Conservation (phyloP, 768 basidiomycete genomes). For the Rhodocollybia butyracea region DNA sequence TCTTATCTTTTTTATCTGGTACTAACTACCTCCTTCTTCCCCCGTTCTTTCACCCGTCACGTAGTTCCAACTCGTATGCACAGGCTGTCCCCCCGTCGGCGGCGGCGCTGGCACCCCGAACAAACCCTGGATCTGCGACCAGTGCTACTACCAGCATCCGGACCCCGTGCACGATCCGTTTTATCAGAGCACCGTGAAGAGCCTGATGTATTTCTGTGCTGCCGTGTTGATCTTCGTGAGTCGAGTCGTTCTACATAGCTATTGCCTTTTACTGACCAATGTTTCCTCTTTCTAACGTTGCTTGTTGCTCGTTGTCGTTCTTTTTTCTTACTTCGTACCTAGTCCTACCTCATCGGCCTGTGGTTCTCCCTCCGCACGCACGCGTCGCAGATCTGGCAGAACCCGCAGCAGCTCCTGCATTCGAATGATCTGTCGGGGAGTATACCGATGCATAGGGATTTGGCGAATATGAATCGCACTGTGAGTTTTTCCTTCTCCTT, state of each 20-base stretch:
- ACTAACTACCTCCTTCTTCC: no score
- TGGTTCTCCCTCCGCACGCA: slow-evolving; percentile 99
- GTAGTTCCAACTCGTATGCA: slow-evolving; percentile 86
- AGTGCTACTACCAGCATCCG: slow-evolving; percentile 93
- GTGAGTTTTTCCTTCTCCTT: no score
- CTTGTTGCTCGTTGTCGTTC: background rate
- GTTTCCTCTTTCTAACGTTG: background rate
- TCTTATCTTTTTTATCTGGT: background rate
- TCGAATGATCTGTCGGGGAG: slow-evolving; percentile 57
- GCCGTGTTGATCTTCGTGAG: slow-evolving; percentile 84
- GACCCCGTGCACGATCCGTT: slow-evolving; percentile 93
- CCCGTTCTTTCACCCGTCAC: background rate
- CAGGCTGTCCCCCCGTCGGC: slow-evolving; percentile 76
- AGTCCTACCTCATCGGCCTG: slow-evolving; percentile 96
- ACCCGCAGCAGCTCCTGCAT: slow-evolving; percentile 82
- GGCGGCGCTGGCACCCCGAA: slow-evolving; percentile 35
- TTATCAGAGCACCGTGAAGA: slow-evolving; percentile 93
- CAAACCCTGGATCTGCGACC: slow-evolving; percentile 80
- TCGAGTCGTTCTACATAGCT: slow-evolving; percentile 13
- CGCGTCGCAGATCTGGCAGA: slow-evolving; percentile 98
- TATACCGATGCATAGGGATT: no score
- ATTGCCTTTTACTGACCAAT: background rate
- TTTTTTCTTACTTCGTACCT: slow-evolving; percentile 6
- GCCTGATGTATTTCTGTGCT: slow-evolving; percentile 95
- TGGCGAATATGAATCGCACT: no score